Base-by-base conservation (phyloP, 2,329 filamentous ascomycete species). In the Grosmannia penicillata region DNA sequence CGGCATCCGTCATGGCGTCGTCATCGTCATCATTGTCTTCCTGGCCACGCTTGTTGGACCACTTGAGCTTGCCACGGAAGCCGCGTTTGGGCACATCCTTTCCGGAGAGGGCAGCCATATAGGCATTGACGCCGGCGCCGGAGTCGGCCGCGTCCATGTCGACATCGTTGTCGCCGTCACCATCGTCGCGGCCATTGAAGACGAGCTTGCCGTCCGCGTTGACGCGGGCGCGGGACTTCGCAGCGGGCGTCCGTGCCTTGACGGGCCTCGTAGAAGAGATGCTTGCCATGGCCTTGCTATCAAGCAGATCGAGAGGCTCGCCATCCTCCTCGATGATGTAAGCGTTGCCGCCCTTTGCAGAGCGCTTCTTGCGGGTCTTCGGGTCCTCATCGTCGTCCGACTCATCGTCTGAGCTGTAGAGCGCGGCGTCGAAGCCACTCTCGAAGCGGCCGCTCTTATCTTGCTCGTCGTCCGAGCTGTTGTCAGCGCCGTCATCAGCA, bases 261-360 rank as follows among this genome's bases (percentile, higher is more conserved):
- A 71, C 60, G 4, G 87, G 89, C 57, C 86, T 89, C 10, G 85
- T 94, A 6, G 83, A 84, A 3, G 87, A 94, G 51, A 98, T 95
- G 55, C 85, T 91, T 38, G 85, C 89, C 30, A 98, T 72, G 8
- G 87, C 85, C 54, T 79, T 80, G 44, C 84, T 82, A 52, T 91
- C 89, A 14, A 98, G 73, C 33, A 98, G 72, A 62, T 98, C 91
- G 30, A 98, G 78, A 1, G 91, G 91, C 56, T 96, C 91, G 50
- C 93, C 83, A 41, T 93, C 85, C 44, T 93, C 82, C 62, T 96
- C 89, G 43, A 94, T 73, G 49, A 98, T 96, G 59, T 91, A 98
- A 1, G 81, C 75, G 50, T 75, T 77, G 51, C 71, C 70, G 30
- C 71, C 73, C 56, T 75, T 76, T 68, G 31, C 59, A 60, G 65